A percentile compares a stretch with the other conserved stretches of the same genome.
Evolutionary conservation across 73 alveolate species (phyloP).

Genomic region (Loxodes magnus): DNA sequence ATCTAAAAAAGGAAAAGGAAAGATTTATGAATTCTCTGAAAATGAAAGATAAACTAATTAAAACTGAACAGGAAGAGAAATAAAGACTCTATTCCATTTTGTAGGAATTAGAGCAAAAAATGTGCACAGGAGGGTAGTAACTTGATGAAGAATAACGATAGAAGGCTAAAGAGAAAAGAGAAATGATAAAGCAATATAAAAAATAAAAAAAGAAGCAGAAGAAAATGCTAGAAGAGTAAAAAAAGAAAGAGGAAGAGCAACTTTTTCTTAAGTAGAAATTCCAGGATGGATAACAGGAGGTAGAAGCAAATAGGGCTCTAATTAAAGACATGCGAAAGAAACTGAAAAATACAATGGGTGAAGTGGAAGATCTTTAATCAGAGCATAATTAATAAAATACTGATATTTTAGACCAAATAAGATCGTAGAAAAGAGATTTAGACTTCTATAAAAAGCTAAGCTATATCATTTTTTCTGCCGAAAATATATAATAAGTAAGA

Average conservation of each 20-base stretch:
- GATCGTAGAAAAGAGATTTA: conserved; percentile 23
- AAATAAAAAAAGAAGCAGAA: conserved; percentile 43
- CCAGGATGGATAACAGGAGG: conserved; percentile 41
- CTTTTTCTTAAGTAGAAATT: conserved; percentile 33
- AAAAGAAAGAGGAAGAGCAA: conserved; percentile 40
- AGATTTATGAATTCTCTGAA: conserved; percentile 1
- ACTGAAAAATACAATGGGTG: conserved; percentile 11
- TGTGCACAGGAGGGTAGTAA: conserved; percentile 28
- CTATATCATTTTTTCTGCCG: conserved; percentile 19
- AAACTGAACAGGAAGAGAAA: conserved; percentile 15
- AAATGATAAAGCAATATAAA: conserved; percentile 45
- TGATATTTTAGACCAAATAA: conserved; percentile 24
- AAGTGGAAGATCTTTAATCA: conserved; percentile 41
- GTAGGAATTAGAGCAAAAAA: conserved; percentile 39
- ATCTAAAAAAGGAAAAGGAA: neutral
- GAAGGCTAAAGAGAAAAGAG: conserved; percentile 41
- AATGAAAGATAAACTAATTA: conserved; percentile 1
- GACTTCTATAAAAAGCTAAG: conserved; percentile 13
- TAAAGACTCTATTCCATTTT: conserved; percentile 14
- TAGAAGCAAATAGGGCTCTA: conserved; percentile 36
- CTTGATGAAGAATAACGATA: conserved; percentile 19
- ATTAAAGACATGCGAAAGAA: conserved; percentile 6
- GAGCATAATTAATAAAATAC: conserved; percentile 32
- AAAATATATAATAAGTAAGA: conserved; percentile 20
- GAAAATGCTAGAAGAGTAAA: conserved; percentile 24